Percentiles rank a stretch among this genome's conserved stretches.
Conservation (phyloP, 1,139 yeast genomes). For the Blastobotrys petasosporus region DNA sequence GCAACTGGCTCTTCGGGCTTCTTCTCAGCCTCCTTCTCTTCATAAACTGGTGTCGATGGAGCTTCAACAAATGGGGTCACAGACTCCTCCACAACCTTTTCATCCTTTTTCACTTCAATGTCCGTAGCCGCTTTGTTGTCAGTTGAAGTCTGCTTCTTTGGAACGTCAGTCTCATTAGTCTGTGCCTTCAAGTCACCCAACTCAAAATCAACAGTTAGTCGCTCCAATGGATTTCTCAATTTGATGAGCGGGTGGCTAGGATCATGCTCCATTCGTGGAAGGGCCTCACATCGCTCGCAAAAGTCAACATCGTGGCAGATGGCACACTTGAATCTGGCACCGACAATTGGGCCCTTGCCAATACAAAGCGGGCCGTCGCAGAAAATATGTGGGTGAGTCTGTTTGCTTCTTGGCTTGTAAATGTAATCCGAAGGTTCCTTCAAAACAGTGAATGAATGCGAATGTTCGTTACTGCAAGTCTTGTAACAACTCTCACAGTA, state of each 20-base stretch:
- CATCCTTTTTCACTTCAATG: no score
- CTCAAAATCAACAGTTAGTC: slow-evolving; percentile 3
- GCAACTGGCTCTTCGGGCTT: slow-evolving; percentile 3
- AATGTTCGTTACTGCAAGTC: slow-evolving; percentile 9
- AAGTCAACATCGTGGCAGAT: slow-evolving; percentile 48
- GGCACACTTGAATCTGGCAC: slow-evolving; percentile 46
- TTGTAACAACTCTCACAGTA: slow-evolving; percentile 41
- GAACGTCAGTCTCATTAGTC: not conserved
- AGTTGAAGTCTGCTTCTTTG: not conserved
- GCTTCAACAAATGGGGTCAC: not conserved
- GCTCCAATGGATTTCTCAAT: slow-evolving; percentile 11
- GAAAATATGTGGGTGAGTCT: slow-evolving; percentile 21
- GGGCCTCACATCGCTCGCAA: slow-evolving; percentile 43
- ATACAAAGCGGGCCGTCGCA: slow-evolving; percentile 44
- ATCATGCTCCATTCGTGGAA: slow-evolving; percentile 22
- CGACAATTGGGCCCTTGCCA: slow-evolving; percentile 30
- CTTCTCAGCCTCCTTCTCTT: slow-evolving; percentile 1
- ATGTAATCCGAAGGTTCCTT: slow-evolving; percentile 11
- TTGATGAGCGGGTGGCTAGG: slow-evolving; percentile 25
- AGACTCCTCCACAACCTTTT: not conserved
- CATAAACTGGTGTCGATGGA: not conserved
- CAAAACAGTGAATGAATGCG: slow-evolving; percentile 22
- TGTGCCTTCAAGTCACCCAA: not conserved
- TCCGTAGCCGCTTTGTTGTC: no score
- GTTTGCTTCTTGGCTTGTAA: not conserved